These are phyloP conservation scores for Phytophthora pseudosyringae DNA, from an alignment of 352 stramenopile species.

Conservation along the genomic window DNA sequence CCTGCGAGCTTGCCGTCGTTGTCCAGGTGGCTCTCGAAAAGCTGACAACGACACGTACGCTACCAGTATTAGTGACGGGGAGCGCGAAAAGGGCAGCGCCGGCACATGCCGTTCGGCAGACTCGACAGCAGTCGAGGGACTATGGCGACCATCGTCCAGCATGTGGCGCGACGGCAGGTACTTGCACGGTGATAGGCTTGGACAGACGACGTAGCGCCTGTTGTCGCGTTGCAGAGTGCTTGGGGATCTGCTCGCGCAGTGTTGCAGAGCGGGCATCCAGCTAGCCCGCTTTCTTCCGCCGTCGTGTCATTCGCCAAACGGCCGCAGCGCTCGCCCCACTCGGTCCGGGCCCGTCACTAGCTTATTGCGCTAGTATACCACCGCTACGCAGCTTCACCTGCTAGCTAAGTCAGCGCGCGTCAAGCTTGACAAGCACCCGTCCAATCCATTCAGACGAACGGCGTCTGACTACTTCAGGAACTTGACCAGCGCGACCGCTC, in stretches of 20 bases:
- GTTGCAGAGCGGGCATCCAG: slow-evolving; percentile 19
- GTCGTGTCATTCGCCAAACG: slow-evolving; percentile 41
- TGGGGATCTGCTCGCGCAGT: slow-evolving; percentile 30
- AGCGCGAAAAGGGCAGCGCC: neutral
- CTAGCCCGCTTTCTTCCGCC: slow-evolving; percentile 32
- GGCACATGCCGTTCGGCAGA: neutral
- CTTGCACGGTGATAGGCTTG: slow-evolving; percentile 6
- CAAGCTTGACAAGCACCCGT: slow-evolving; percentile 2
- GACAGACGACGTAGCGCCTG: slow-evolving; percentile 21
- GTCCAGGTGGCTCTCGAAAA: neutral
- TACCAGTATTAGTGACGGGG: neutral
- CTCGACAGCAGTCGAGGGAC: neutral
- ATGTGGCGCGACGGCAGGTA: slow-evolving; percentile 1
- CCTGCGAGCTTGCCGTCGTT: slow-evolving; percentile 3
- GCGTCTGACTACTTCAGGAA: slow-evolving; percentile 25
- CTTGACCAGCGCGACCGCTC: slow-evolving; percentile 9
- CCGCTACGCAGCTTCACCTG: neutral
- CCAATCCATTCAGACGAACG: slow-evolving; percentile 12
- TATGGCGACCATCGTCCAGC: neutral
- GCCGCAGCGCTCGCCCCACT: slow-evolving; percentile 14
- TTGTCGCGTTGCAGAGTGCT: slow-evolving; percentile 33
- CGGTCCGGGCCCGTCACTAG: slow-evolving; percentile 20
- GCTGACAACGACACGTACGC: slow-evolving; percentile 26
- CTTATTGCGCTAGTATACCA: slow-evolving; percentile 24
- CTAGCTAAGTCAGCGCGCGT: neutral